These are phyloP conservation scores for Elongisporangium anandrum DNA, from an alignment of 352 stramenopile genomes.

Conservation along the genomic window DNA sequence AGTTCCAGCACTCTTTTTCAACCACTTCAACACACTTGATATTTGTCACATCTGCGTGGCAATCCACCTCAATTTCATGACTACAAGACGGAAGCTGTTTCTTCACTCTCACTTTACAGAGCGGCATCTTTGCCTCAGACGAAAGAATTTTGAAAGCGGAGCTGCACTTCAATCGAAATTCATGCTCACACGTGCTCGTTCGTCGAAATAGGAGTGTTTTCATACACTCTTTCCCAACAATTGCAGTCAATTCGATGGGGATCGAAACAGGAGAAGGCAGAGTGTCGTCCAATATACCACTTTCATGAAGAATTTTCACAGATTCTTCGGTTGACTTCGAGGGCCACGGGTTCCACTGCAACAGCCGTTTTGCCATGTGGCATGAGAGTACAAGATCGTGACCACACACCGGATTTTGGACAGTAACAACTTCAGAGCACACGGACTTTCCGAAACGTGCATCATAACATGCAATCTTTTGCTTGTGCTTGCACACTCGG, in stretches of 20 bases:
- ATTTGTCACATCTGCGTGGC: conserved; percentile 23
- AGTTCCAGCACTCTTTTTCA: conserved; percentile 62
- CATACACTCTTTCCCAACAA: conserved; percentile 29
- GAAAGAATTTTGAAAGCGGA: conserved; percentile 38
- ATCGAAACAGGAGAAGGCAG: conserved; percentile 18
- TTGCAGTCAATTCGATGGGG: conserved; percentile 16
- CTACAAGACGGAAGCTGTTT: conserved; percentile 34
- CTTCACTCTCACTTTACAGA: conserved; percentile 19
- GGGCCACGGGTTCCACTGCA: conserved; percentile 49
- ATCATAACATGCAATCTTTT: conserved; percentile 44
- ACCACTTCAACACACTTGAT: conserved; percentile 30
- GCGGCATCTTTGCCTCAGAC: conserved; percentile 4
- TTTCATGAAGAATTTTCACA: conserved; percentile 22
- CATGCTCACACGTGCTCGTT: conserved; percentile 43
- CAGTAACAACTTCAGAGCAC: conserved; percentile 29
- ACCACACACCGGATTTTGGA: conserved; percentile 32
- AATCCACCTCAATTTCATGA: conserved; percentile 35
- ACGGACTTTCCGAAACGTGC: conserved; percentile 21
- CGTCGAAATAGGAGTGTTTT: conserved; percentile 32
- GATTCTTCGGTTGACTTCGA: not conserved
- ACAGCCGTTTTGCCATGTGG: conserved; percentile 18
- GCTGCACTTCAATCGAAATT: conserved; percentile 48
- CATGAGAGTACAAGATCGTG: conserved; percentile 43
- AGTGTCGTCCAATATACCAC: conserved; percentile 35
- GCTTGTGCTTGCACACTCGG: conserved; percentile 37